Percentiles rank a stretch among this genome's conserved stretches.
Conservation (phyloP, 73 alveolate genomes). For the Paramecium biaurelia region DNA sequence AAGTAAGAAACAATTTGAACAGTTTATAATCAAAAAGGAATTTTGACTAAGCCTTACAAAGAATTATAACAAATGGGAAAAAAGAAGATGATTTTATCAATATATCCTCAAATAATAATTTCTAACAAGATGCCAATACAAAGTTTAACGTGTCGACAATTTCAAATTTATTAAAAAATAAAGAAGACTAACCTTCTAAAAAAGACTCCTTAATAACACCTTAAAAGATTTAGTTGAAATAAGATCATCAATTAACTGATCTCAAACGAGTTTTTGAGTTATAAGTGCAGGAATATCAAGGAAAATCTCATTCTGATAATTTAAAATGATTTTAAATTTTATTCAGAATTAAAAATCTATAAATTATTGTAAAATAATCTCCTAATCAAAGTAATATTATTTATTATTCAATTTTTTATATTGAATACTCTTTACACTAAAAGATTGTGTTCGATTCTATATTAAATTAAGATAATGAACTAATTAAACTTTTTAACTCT, state of each 20-base stretch:
- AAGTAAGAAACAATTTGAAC: background rate
- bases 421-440: background rate
- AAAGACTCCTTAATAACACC: background rate
- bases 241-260: background rate
- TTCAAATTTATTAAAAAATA: background rate
- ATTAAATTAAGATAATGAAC: background rate
- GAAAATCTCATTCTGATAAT: background rate
- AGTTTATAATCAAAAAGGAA: background rate
- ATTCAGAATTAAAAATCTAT: background rate
- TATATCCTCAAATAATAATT: background rate
- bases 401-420: background rate
- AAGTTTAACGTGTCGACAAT: background rate
- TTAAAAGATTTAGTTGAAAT: background rate
- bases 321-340: background rate
- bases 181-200: background rate
- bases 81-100: background rate
- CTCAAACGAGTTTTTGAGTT: background rate
- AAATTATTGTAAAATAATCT: background rate
- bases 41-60: background rate
- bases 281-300: background rate
- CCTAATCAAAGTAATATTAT: background rate
- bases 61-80: background rate
- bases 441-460: background rate
- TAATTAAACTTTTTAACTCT: background rate
- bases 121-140: background rate